Evolutionary conservation across 192 early-diverging fungal genomes (phyloP).

Genomic region (Podila verticillata): DNA sequence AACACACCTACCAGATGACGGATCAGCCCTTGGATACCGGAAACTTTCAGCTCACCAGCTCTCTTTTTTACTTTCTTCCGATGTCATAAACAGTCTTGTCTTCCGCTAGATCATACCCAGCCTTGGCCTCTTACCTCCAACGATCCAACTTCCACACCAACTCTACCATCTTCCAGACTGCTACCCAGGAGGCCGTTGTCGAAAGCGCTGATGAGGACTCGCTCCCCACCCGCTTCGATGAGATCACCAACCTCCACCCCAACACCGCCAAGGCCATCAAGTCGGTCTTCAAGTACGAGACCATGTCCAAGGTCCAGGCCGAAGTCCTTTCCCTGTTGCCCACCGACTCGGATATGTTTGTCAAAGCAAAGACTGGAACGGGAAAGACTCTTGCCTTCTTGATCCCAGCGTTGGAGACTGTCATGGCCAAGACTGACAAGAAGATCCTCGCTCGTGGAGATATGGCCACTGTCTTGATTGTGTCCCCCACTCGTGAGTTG

Average conservation of each 20-base stretch:
- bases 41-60: background rate
- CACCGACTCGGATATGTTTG: constrained; percentile 82
- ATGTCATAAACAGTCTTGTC: constrained; percentile 7
- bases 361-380: constrained; percentile 97
- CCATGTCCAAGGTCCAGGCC: constrained; percentile 87
- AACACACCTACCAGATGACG: background rate
- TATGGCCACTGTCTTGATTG: constrained; percentile 73
- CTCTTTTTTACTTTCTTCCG: background rate
- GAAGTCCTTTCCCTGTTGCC: constrained; percentile 80
- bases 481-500: constrained; percentile 93
- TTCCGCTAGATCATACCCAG: constrained; percentile 25
- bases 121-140: constrained; percentile 31
- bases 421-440: constrained; percentile 58
- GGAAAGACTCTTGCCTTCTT: constrained; percentile 98
- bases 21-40: background rate
- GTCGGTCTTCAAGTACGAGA: constrained; percentile 74
- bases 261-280: constrained; percentile 67
- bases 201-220: constrained; percentile 41
- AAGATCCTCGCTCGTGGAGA: constrained; percentile 54
- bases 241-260: constrained; percentile 54
- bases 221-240: constrained; percentile 64
- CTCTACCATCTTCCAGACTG: constrained; percentile 15
- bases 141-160: constrained; percentile 29
- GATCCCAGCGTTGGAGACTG: constrained; percentile 84
- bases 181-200: constrained; percentile 6